Conservation (phyloP, 345 rosid species). For the Salix koriyanagi region DNA sequence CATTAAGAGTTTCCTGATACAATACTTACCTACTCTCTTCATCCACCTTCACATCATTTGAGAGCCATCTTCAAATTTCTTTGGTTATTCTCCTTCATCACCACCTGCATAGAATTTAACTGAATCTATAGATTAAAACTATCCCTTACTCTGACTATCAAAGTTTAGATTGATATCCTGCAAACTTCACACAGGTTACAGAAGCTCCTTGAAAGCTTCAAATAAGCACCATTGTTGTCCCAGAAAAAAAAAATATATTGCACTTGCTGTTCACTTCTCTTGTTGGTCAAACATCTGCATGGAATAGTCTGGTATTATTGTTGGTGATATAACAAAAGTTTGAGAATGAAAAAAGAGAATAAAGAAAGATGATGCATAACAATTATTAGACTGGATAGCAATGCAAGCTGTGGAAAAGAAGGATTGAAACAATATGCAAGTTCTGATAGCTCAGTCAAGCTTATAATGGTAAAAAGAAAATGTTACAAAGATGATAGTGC, state of each 20-base stretch:
- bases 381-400: background rate
- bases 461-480: background rate
- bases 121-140: conserved; percentile 6
- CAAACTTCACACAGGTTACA: background rate
- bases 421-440: background rate
- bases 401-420: background rate
- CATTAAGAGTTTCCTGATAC: conserved; percentile 18
- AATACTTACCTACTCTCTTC: conserved; percentile 15
- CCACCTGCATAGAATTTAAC: conserved; percentile 8
- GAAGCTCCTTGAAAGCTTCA: conserved; percentile 18
- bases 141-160: background rate
- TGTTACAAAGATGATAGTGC: background rate
- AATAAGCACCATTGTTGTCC: conserved; percentile 5
- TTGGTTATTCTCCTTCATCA: conserved; percentile 14
- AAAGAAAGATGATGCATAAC: background rate
- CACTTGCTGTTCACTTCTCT: conserved; percentile 8
- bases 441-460: background rate
- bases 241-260: background rate
- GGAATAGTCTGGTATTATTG: conserved; percentile 8
- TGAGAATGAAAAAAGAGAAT: background rate
- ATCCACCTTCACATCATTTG: conserved; percentile 9
- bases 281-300: conserved; percentile 39
- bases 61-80: conserved; percentile 9
- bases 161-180: conserved; percentile 9
- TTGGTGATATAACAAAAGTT: background rate